A percentile compares a stretch with the other conserved stretches of the same genome.
Evolutionary conservation across 495 filamentous ascomycete species (phyloP).

Genomic region (Penicillium atrosanguineum): DNA sequence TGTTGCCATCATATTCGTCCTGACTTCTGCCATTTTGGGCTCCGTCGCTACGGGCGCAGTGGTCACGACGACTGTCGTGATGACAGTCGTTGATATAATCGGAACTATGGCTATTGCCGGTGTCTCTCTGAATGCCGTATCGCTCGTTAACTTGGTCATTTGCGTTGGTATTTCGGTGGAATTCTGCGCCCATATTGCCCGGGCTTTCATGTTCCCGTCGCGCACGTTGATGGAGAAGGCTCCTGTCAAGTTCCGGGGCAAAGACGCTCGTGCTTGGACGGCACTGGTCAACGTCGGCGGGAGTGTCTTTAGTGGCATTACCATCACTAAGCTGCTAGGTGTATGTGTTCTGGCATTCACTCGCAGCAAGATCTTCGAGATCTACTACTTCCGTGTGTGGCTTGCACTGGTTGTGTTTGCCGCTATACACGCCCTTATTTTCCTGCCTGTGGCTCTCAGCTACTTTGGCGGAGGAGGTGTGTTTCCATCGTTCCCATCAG

Average conservation of each 20-base stretch:
- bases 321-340: conserved; percentile 88
- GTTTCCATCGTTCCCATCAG: conserved; percentile 16
- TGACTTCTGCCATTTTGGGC: conserved; percentile 77
- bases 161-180: conserved; percentile 94
- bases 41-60: conserved; percentile 78
- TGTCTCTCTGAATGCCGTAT: conserved; percentile 94
- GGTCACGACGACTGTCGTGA: conserved; percentile 79
- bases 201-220: conserved; percentile 92
- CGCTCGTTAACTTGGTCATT: conserved; percentile 95
- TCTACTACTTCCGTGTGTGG: conserved; percentile 99
- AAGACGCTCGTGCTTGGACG: conserved; percentile 84
- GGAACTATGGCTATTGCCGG: conserved; percentile 86
- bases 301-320: conserved; percentile 94
- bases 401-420: conserved; percentile 84
- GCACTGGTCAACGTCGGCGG: conserved; percentile 91
- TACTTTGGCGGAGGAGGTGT: conserved; percentile 78
- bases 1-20: conserved; percentile 74
- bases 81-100: conserved; percentile 93
- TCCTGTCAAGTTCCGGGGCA: conserved; percentile 61
- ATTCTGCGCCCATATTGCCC: conserved; percentile 95
- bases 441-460: conserved; percentile 86
- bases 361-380: conserved; percentile 96
- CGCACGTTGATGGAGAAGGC: conserved; percentile 72
- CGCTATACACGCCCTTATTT: conserved; percentile 84
- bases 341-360: conserved; percentile 94